Conservation (phyloP, 306 rosid genomes). For the Citrullus amarus region DNA sequence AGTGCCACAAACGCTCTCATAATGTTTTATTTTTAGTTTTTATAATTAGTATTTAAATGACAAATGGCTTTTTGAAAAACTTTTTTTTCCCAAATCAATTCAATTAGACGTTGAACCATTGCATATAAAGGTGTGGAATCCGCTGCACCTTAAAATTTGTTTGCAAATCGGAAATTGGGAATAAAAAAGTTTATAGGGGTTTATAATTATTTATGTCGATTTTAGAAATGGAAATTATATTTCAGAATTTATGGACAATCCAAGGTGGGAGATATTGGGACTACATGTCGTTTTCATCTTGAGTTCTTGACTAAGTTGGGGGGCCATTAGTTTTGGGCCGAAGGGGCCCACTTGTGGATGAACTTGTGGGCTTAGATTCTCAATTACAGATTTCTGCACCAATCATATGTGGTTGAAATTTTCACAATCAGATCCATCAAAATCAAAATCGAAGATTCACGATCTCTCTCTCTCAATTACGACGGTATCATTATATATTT, state of each 20-base stretch:
- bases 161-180: background rate
- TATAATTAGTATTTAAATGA: too few relatives aligned
- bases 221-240: background rate
- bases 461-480: too few relatives aligned
- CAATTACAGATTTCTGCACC: background rate
- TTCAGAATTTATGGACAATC: background rate
- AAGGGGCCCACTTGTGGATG: background rate
- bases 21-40: too few relatives aligned
- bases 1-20: too few relatives aligned
- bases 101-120: too few relatives aligned
- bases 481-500: too few relatives aligned
- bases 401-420: background rate
- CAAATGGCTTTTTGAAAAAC: too few relatives aligned
- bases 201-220: background rate
- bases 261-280: background rate
- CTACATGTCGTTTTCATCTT: background rate
- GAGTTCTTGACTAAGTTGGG: background rate
- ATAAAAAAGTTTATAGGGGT: background rate
- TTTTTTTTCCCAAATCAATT: too few relatives aligned
- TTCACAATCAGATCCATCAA: background rate
- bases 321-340: background rate
- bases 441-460: background rate
- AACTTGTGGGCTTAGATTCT: background rate
- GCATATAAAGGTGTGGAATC: background rate
- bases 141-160: background rate